Evolutionary conservation across 495 filamentous ascomycete genomes (phyloP).

Genomic region (Aspergillus sclerotioniger): DNA sequence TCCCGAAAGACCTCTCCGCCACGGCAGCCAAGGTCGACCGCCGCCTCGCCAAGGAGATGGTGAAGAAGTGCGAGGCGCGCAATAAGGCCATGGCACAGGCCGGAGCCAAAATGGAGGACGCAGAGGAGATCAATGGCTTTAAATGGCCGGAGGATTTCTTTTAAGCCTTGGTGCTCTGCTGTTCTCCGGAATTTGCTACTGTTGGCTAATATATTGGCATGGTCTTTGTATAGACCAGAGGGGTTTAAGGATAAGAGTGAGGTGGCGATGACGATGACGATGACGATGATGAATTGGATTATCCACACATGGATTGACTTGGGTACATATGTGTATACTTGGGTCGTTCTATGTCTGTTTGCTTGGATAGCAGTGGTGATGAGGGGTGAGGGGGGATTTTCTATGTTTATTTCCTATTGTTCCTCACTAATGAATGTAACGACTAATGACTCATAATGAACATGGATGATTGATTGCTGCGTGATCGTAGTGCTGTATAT

Average conservation of each 20-base stretch:
- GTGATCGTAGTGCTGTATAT: too few relatives aligned
- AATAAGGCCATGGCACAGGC: constrained; percentile 1
- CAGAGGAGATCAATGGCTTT: constrained; percentile 15
- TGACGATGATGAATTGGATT: too few relatives aligned
- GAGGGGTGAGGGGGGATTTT: neutral
- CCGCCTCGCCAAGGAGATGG: constrained; percentile 28
- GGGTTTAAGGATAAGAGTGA: too few relatives aligned
- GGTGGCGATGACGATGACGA: too few relatives aligned
- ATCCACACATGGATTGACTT: too few relatives aligned
- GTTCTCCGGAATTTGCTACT: too few relatives aligned
- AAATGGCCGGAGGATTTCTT: constrained; percentile 52
- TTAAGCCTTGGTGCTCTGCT: constrained; percentile 14
- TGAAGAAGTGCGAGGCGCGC: constrained; percentile 21
- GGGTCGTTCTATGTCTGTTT: too few relatives aligned
- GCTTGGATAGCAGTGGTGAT: too few relatives aligned
- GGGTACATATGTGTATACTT: neutral
- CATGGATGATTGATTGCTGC: neutral
- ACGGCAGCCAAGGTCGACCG: constrained; percentile 34
- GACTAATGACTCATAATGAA: constrained; percentile 8
- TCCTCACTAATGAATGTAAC: constrained; percentile 11
- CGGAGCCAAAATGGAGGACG: neutral
- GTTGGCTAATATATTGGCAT: too few relatives aligned
- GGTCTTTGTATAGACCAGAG: too few relatives aligned
- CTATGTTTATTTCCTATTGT: constrained; percentile 11
- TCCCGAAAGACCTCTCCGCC: constrained; percentile 39